phyloP scores from a whole-genome alignment of 2,329 filamentous ascomycete species.

The Trichoderma sp. region DNA sequence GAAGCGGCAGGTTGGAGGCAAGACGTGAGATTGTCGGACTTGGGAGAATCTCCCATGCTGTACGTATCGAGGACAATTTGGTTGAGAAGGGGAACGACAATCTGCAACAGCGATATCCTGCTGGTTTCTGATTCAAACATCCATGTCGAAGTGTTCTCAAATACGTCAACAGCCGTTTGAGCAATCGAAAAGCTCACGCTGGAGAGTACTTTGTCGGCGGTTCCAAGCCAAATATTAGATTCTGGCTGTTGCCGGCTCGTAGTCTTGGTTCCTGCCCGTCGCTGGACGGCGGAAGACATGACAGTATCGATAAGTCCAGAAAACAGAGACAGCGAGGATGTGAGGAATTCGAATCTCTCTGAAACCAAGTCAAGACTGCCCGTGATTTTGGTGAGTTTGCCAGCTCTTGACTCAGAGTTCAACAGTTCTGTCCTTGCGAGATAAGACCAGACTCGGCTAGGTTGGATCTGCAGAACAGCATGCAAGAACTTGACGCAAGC shows the following conservation, averaged over 20 bases:
- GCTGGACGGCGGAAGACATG: conserved; percentile 66
- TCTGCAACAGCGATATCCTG: conserved; percentile 66
- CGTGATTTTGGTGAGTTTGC: conserved; percentile 75
- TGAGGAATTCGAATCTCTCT: conserved; percentile 75
- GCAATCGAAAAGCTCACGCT: conserved; percentile 72
- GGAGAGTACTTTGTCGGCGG: conserved; percentile 75
- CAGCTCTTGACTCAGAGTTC: conserved; percentile 72
- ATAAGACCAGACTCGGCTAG: conserved; percentile 87
- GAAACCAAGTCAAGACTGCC: conserved; percentile 79
- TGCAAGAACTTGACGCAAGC: conserved; percentile 81
- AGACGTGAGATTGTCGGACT: conserved; percentile 52
- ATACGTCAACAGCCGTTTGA: conserved; percentile 75
- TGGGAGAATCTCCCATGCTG: conserved; percentile 66
- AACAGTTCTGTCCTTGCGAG: conserved; percentile 80
- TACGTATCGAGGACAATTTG: conserved; percentile 72
- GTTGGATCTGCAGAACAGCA: conserved; percentile 70
- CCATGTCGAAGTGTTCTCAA: conserved; percentile 86
- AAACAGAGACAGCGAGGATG: conserved; percentile 73
- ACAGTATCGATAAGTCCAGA: conserved; percentile 74
- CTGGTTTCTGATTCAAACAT: conserved; percentile 71
- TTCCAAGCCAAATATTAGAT: conserved; percentile 64
- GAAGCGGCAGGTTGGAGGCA: conserved; percentile 72
- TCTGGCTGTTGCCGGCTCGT: conserved; percentile 48
- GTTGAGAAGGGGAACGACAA: conserved; percentile 69
- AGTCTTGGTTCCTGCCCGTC: conserved; percentile 59